These are phyloP conservation scores for Tylopilus balloui DNA, from an alignment of 768 basidiomycete species.

Conservation along the genomic window DNA sequence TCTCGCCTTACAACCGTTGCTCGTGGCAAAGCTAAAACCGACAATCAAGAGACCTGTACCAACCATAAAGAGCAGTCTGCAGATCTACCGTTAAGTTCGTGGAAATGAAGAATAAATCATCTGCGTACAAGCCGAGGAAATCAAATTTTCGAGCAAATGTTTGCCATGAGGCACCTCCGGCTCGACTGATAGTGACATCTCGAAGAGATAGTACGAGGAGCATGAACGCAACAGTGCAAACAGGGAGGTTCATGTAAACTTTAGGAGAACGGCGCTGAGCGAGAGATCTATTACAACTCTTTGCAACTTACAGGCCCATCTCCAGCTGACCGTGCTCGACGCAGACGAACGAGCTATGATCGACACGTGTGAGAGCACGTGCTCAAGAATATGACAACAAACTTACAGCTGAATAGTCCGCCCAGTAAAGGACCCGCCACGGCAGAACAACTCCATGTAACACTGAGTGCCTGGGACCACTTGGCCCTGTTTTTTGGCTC, in stretches of 20 bases:
- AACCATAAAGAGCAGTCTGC: conserved; percentile 66
- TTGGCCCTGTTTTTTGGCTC: conserved; percentile 64
- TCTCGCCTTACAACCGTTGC: conserved; percentile 56
- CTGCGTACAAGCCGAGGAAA: conserved; percentile 70
- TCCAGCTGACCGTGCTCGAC: conserved; percentile 50
- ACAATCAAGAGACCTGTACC: conserved; percentile 72
- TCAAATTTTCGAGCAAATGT: conserved; percentile 58
- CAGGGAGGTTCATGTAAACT: conserved; percentile 84
- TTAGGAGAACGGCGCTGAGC: conserved; percentile 15
- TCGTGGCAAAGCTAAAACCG: conserved; percentile 73
- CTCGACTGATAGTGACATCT: conserved; percentile 43
- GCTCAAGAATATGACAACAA: conserved; percentile 7
- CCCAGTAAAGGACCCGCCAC: conserved; percentile 81
- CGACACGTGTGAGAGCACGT: conserved; percentile 20
- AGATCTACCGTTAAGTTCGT: conserved; percentile 19
- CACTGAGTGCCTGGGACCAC: conserved; percentile 81
- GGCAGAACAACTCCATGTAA: conserved; percentile 86
- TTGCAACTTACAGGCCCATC: conserved; percentile 74
- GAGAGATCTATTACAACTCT: conserved; percentile 9
- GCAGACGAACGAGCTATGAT: conserved; percentile 25
- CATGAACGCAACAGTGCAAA: conserved; percentile 57
- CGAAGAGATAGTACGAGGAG: conserved; percentile 61
- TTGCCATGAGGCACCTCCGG: conserved; percentile 52
- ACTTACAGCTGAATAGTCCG: conserved; percentile 73
- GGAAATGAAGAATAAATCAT: conserved; percentile 12